Evolutionary conservation across 176 grass and related monocot species (phyloP).

Genomic region (Canna indica): DNA sequence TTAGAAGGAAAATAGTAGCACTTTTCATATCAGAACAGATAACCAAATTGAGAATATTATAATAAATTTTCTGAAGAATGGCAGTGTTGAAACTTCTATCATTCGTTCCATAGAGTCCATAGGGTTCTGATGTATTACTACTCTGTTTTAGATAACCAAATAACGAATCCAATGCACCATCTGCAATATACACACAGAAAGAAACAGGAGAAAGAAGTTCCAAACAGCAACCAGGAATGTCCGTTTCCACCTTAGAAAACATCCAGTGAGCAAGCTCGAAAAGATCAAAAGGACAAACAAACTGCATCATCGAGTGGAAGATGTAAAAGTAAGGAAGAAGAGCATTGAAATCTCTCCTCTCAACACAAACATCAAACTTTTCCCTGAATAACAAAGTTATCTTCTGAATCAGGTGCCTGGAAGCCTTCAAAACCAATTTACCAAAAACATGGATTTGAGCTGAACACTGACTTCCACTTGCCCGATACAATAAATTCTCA

Average conservation of each 20-base stretch:
- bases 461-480: slow-evolving; percentile 16
- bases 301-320: slow-evolving; percentile 38
- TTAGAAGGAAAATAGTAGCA: slow-evolving; percentile 64
- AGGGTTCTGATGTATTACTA: slow-evolving; percentile 27
- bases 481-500: slow-evolving; percentile 29
- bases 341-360: slow-evolving; percentile 31
- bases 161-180: slow-evolving; percentile 53
- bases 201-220: slow-evolving; percentile 36
- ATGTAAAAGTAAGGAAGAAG: slow-evolving; percentile 57
- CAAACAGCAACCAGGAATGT: slow-evolving; percentile 20
- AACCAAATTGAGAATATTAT: slow-evolving; percentile 49
- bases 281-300: slow-evolving; percentile 61
- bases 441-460: slow-evolving; percentile 22
- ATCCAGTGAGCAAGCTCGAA: slow-evolving; percentile 67
- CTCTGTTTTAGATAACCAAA: slow-evolving; percentile 31
- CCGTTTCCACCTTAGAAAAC: slow-evolving; percentile 40
- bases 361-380: slow-evolving; percentile 48
- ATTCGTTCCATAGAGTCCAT: slow-evolving; percentile 32
- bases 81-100: slow-evolving; percentile 32
- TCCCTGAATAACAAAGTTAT: slow-evolving; percentile 47
- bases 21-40: slow-evolving; percentile 56
- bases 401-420: slow-evolving; percentile 48
- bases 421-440: slow-evolving; percentile 35
- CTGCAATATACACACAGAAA: slow-evolving; percentile 53
- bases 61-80: slow-evolving; percentile 51